Evolutionary conservation across 306 rosid genomes (phyloP).

Genomic region (Clitoria ternatea): DNA sequence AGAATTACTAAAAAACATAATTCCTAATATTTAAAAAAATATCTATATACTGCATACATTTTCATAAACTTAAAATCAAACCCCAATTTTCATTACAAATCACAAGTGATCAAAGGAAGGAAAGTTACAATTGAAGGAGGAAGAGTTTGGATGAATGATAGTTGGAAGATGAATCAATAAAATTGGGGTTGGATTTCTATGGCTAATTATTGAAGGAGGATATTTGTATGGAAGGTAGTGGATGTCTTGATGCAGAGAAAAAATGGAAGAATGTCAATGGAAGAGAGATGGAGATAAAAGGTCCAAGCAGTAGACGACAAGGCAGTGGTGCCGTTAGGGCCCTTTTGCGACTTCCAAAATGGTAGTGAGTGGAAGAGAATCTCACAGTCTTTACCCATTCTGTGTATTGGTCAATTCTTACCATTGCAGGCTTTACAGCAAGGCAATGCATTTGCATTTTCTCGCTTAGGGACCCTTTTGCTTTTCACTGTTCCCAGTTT

Average conservation of each 20-base stretch:
- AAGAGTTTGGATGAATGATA: no score
- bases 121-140: neutral
- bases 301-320: slow-evolving; percentile 30
- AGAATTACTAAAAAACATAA: no score
- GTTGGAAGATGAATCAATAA: no score
- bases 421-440: slow-evolving; percentile 18
- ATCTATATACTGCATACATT: no score
- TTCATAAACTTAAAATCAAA: no score
- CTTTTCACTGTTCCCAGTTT: neutral
- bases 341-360: slow-evolving; percentile 27
- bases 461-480: neutral
- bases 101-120: neutral
- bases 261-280: slow-evolving; percentile 26
- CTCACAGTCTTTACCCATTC: slow-evolving; percentile 22
- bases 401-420: slow-evolving; percentile 24
- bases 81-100: neutral
- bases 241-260: neutral
- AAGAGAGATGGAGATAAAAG: neutral
- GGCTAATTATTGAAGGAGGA: neutral
- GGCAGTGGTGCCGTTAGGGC: neutral
- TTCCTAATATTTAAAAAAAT: no score
- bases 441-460: no score
- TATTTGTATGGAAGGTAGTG: neutral
- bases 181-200: neutral
- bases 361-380: slow-evolving; percentile 28